Evolutionary conservation across 371 early-diverging fungal genomes (phyloP), one percentile per base, ranked within the genome.

Genomic region (Mucor saturninus): DNA sequence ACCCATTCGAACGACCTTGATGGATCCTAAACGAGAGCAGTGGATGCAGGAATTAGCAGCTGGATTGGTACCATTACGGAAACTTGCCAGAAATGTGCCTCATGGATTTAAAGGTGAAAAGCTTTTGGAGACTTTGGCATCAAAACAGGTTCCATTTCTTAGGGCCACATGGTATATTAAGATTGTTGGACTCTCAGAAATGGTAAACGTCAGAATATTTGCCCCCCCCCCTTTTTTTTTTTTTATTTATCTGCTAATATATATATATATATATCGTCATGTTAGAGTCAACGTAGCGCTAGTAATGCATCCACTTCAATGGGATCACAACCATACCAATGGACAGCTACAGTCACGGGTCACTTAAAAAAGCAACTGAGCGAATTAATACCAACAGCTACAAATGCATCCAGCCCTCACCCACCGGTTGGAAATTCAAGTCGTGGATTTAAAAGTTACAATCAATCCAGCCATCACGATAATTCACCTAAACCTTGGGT

Each of bases 131-230:
- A 64, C 81, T 5, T 62, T 92, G 58, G 81, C 85, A 8, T 65
- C 73, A 42, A 76, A 83, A 28, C 82, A 79, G 35, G 89, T 92
- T 3, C 90, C 92, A 1, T 73, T 90, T 56, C 64, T 83, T 42
- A 78, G 91, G n/a, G 91, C 92, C 0, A 75, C 89, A 7, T 92
- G 92, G 92, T 89, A 85, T 54, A 88, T 91, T 38, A 87, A 90
- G 58, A 78, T 90, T 35, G 84, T 88, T 5, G 91, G 84, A 37
- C 57, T 83, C 21, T 77, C 78, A 28, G 88, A 88, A 69, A 86
- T 87, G 83, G 80, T 85, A 71, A 74, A 61, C 29, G 32, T 31
- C 31, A 21, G 15, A 43, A 45, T 51, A 52, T 37, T 26, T 21
- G 21, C 7, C 10, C 11, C 3, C 11, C 3, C 21, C 5, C 29